Percentiles rank a stretch among this genome's conserved stretches.
Conservation (phyloP, 805 yeast genomes). For the Monosporozyma yasuniensis region DNA sequence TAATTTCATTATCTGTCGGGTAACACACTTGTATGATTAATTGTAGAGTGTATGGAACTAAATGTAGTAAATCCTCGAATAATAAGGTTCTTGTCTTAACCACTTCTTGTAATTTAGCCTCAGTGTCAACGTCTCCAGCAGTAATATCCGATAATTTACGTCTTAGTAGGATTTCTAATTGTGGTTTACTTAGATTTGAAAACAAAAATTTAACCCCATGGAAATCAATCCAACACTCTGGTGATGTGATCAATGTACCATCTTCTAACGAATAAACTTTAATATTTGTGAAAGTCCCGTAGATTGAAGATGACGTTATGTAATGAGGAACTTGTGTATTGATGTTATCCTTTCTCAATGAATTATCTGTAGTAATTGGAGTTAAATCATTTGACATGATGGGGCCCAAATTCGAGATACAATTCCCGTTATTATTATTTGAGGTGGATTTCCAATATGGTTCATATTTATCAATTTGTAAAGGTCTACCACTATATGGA, state of each 20-base stretch:
- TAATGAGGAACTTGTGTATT: slow-evolving; percentile 25
- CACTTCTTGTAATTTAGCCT: slow-evolving; percentile 20
- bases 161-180: slow-evolving; percentile 26
- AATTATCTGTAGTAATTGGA: neutral
- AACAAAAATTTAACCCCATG: slow-evolving; percentile 50
- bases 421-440: slow-evolving; percentile 29
- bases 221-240: slow-evolving; percentile 48
- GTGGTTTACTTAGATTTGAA: slow-evolving; percentile 40
- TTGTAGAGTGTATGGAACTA: slow-evolving; percentile 51
- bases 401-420: neutral
- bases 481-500: slow-evolving; percentile 77
- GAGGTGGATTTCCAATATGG: slow-evolving; percentile 95
- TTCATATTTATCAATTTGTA: slow-evolving; percentile 76
- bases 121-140: slow-evolving; percentile 15
- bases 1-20: slow-evolving; percentile 51
- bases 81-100: slow-evolving; percentile 42
- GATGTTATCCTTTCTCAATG: neutral
- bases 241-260: slow-evolving; percentile 79
- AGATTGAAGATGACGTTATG: slow-evolving; percentile 84
- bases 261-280: slow-evolving; percentile 68
- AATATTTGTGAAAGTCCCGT: slow-evolving; percentile 68
- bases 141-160: slow-evolving; percentile 20
- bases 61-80: slow-evolving; percentile 47
- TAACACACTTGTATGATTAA: slow-evolving; percentile 67
- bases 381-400: neutral